Percentiles rank a stretch among this genome's conserved stretches.
Conservation (phyloP, 2,329 filamentous ascomycete species). For the Penicillium sp. region DNA sequence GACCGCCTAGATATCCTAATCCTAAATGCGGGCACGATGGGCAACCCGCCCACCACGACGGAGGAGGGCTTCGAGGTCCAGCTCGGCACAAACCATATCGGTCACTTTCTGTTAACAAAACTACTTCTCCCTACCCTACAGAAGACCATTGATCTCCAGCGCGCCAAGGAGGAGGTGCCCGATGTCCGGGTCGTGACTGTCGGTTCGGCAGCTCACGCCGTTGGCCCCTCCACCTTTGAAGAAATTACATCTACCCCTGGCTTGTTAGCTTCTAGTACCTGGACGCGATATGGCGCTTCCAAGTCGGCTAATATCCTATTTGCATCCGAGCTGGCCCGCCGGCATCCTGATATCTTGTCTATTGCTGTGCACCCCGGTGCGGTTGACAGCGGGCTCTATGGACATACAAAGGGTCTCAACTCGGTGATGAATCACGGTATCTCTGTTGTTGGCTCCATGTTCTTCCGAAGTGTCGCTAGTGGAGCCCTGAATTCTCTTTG, state of each 20-base stretch:
- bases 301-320: constrained; percentile 53
- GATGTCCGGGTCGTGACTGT: constrained; percentile 37
- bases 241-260: constrained; percentile 38
- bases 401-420: constrained; percentile 28
- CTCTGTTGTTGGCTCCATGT: constrained; percentile 15
- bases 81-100: constrained; percentile 48
- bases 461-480: constrained; percentile 34
- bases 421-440: constrained; percentile 24
- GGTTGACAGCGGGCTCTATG: constrained; percentile 43
- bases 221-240: constrained; percentile 34
- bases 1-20: constrained; percentile 47
- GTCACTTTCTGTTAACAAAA: constrained; percentile 47
- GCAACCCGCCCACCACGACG: constrained; percentile 36
- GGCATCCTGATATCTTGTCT: constrained; percentile 44
- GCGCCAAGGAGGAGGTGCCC: constrained; percentile 30
- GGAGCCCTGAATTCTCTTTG: constrained; percentile 45
- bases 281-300: constrained; percentile 51
- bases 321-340: constrained; percentile 46
- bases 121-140: constrained; percentile 44
- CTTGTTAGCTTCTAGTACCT: constrained; percentile 38
- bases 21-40: constrained; percentile 51
- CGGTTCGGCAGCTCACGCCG: constrained; percentile 37
- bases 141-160: constrained; percentile 31
- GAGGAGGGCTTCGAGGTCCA: constrained; percentile 46
- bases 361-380: constrained; percentile 53